phyloP scores from a whole-genome alignment of 129 eudicot species.

The Sambucus nigra region DNA sequence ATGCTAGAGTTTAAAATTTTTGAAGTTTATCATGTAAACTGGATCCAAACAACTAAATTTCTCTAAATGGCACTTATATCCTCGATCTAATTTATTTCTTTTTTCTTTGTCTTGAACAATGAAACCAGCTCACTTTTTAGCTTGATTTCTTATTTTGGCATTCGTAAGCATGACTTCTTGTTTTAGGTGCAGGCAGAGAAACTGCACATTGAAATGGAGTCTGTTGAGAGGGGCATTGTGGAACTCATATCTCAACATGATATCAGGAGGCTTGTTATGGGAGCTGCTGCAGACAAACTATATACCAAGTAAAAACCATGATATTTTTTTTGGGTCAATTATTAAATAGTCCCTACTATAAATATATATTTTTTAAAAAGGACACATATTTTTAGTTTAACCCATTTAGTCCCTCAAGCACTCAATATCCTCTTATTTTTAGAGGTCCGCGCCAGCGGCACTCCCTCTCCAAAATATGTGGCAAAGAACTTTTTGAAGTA shows the following conservation, averaged over 20 bases:
- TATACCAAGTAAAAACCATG: conserved; percentile 46
- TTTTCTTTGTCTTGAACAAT: background rate
- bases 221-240: conserved; percentile 84
- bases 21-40: background rate
- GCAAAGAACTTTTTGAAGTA: too few species aligned
- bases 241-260: conserved; percentile 49
- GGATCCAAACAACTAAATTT: background rate
- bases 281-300: conserved; percentile 69
- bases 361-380: too few species aligned
- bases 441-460: too few species aligned
- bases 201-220: conserved; percentile 49
- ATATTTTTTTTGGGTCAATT: too few species aligned
- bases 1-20: too few species aligned
- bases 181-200: conserved; percentile 49
- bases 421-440: too few species aligned
- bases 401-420: too few species aligned
- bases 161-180: conserved; percentile 8
- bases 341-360: too few species aligned
- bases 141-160: conserved; percentile 11
- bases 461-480: too few species aligned
- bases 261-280: conserved; percentile 82
- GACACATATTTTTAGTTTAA: too few species aligned
- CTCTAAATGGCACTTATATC: too few species aligned
- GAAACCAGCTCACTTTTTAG: background rate
- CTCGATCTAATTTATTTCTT: too few species aligned